phyloP scores from a whole-genome alignment of 768 basidiomycete species.

The button mushroom (Agaricus bisporus) region DNA sequence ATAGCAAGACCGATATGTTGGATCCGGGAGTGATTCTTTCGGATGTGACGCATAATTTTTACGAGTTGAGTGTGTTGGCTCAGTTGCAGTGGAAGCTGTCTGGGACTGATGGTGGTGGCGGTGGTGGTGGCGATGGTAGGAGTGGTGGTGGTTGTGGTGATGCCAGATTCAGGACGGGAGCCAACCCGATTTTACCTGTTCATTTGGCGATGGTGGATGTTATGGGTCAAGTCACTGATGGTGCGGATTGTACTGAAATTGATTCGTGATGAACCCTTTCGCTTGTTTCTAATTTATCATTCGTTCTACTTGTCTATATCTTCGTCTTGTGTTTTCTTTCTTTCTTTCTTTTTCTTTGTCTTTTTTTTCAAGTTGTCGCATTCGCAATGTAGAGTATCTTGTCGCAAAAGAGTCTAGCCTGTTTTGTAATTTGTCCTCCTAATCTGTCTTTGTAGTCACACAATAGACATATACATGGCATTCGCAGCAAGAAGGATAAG shows the following conservation, averaged over 20 bases:
- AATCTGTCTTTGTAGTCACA: not conserved
- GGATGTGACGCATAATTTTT: conserved; percentile 64
- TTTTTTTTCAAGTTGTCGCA: not conserved
- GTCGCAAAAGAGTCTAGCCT: too few relatives aligned
- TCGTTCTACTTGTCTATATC: not conserved
- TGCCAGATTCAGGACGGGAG: conserved; percentile 13
- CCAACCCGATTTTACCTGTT: conserved; percentile 55
- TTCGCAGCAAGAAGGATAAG: not conserved
- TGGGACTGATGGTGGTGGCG: not conserved
- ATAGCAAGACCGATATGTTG: conserved; percentile 8
- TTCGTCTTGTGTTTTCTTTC: not conserved
- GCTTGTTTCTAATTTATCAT: not conserved
- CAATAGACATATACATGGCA: not conserved
- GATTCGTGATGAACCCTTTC: conserved; percentile 14
- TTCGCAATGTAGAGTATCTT: not conserved
- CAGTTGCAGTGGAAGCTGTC: conserved; percentile 38
- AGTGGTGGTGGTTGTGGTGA: not conserved
- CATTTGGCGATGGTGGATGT: conserved; percentile 69
- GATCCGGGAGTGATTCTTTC: conserved; percentile 26
- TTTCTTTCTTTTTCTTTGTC: too few relatives aligned
- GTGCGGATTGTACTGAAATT: conserved; percentile 28
- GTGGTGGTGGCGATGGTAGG: not conserved
- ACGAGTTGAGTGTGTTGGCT: conserved; percentile 64
- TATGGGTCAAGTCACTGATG: conserved; percentile 29
- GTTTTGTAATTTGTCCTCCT: not conserved